phyloP scores from a whole-genome alignment of 495 filamentous ascomycete genomes.

The Thozetella sp. region DNA sequence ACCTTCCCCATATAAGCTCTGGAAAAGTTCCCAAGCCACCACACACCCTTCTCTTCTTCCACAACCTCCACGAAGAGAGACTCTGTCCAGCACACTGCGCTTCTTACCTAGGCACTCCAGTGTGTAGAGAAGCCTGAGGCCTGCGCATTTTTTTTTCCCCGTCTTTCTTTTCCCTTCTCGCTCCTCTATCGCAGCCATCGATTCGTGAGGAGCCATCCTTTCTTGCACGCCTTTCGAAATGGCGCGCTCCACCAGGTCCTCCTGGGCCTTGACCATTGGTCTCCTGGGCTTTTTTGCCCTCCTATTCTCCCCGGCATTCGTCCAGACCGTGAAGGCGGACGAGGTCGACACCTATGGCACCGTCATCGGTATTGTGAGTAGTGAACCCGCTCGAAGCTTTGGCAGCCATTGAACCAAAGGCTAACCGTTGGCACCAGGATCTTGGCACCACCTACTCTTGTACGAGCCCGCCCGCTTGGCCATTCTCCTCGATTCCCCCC shows the following conservation, averaged over 20 bases:
- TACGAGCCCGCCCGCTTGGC: background rate
- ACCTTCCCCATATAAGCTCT: constrained; percentile 3
- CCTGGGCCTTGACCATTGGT: constrained; percentile 42
- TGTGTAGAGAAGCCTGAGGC: constrained; percentile 9
- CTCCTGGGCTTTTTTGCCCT: constrained; percentile 70
- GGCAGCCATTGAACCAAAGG: background rate
- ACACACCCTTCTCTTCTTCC: constrained; percentile 12
- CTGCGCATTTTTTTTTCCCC: constrained; percentile 5
- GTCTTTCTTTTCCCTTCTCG: constrained; percentile 11
- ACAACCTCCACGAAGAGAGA: constrained; percentile 5
- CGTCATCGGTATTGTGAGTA: constrained; percentile 85
- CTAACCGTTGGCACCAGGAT: constrained; percentile 55
- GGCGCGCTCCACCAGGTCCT: constrained; percentile 50
- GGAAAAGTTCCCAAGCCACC: constrained; percentile 9
- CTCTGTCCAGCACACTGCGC: constrained; percentile 3
- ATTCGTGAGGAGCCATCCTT: constrained; percentile 13
- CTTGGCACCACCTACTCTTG: constrained; percentile 97
- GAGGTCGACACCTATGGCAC: constrained; percentile 80
- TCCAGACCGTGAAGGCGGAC: constrained; percentile 74
- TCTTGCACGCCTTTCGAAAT: constrained; percentile 34
- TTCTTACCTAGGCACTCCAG: background rate
- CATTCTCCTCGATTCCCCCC: background rate
- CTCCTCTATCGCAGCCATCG: constrained; percentile 9
- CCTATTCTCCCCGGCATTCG: constrained; percentile 71
- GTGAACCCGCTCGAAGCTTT: background rate